These are phyloP conservation scores for Calonectria hawksworthii DNA, from an alignment of 2,329 filamentous ascomycete genomes.

Conservation along the genomic window DNA sequence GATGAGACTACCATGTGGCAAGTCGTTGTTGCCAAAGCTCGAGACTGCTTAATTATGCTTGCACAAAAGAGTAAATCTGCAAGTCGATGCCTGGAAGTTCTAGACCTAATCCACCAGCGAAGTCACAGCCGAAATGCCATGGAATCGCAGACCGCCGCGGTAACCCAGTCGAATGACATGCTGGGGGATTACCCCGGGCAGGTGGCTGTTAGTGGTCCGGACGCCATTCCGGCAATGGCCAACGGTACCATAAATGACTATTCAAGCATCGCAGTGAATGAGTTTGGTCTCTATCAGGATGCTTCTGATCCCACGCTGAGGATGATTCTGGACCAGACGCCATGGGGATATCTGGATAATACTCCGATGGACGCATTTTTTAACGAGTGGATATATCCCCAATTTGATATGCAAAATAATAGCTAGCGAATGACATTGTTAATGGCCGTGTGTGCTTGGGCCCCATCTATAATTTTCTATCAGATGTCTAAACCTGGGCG, in stretches of 20 bases:
- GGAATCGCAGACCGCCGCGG: neutral
- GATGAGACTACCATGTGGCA: conserved; percentile 21
- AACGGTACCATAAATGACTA: neutral
- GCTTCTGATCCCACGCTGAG: conserved; percentile 18
- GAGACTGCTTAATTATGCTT: conserved; percentile 18
- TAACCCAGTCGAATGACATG: neutral
- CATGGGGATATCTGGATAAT: conserved; percentile 25
- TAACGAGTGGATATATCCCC: conserved; percentile 26
- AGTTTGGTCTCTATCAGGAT: conserved; percentile 17
- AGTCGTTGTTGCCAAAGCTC: conserved; percentile 16
- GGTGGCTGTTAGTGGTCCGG: neutral
- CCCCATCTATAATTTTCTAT: neutral
- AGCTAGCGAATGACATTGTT: neutral
- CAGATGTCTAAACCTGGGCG: neutral
- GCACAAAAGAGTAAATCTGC: conserved; percentile 22
- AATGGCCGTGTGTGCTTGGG: neutral
- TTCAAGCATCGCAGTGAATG: conserved; percentile 2
- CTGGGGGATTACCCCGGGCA: neutral
- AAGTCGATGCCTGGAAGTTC: conserved; percentile 19
- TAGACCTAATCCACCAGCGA: conserved; percentile 19
- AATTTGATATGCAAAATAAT: conserved; percentile 21
- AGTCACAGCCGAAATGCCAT: neutral
- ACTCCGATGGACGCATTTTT: conserved; percentile 24
- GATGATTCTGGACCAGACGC: conserved; percentile 24
- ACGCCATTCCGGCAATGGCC: neutral